A percentile compares a stretch with the other conserved stretches of the same genome.
Evolutionary conservation across 1,139 yeast genomes (phyloP).

Genomic region (Saccharomyces hybrid): DNA sequence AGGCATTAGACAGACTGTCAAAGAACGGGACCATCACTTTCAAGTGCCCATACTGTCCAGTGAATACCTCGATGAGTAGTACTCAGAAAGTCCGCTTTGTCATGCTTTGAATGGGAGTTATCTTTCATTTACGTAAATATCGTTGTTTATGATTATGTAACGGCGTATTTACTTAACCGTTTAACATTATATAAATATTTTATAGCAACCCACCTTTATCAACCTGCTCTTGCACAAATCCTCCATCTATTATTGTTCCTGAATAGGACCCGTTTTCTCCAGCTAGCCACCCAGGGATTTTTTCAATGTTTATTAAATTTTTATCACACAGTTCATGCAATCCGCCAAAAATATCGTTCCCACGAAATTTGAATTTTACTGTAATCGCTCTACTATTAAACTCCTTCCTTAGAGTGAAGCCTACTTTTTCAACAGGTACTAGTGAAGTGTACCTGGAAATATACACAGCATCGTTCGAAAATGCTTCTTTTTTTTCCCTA

Average conservation of each 20-base stretch:
- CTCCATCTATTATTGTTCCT: constrained; percentile 44
- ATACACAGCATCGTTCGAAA: neutral
- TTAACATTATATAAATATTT: neutral
- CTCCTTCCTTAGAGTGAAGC: constrained; percentile 9
- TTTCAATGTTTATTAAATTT: constrained; percentile 45
- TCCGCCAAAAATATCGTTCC: constrained; percentile 77
- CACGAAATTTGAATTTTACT: constrained; percentile 48
- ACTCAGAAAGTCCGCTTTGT: constrained; percentile 27
- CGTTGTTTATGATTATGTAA: too few species aligned
- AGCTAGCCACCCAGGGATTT: constrained; percentile 68
- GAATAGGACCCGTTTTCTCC: constrained; percentile 58
- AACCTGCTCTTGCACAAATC: constrained; percentile 21
- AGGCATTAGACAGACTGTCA: constrained; percentile 39
- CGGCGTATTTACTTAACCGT: too few species aligned
- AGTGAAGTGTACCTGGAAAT: constrained; percentile 16
- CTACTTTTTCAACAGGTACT: constrained; percentile 19
- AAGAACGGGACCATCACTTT: constrained; percentile 37
- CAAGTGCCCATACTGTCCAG: constrained; percentile 66
- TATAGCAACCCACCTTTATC: constrained; percentile 3
- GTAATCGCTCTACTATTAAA: constrained; percentile 1
- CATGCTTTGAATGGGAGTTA: constrained; percentile 15
- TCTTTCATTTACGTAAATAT: too few species aligned
- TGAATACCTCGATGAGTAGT: constrained; percentile 28
- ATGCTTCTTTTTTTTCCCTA: constrained; percentile 11
- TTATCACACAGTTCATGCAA: constrained; percentile 60